Base-by-base conservation (phyloP, 2,329 filamentous ascomycete genomes). In the Microcera coccophila region DNA sequence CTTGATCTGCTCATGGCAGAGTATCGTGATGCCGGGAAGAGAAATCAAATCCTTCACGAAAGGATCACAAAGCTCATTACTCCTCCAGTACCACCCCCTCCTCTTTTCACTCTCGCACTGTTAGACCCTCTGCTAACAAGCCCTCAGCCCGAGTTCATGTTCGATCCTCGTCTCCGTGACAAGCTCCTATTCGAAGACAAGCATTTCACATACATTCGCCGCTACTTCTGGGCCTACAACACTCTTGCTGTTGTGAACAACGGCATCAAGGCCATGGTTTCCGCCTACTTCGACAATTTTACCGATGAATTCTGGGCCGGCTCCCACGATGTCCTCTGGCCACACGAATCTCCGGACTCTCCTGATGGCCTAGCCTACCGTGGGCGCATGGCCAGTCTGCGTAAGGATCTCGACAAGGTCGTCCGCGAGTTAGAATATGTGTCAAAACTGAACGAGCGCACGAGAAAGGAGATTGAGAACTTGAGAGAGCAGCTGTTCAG, bases 211-310 rank as follows among this genome's bases (percentile, higher is more conserved):
- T 81, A 78, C 62, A 79, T 77, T 14, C 68, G 77, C 1, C 71
- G 78, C 14, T 82, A 82, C 53, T 82, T 82, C 55, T 82, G 78
- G 73, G 78, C 76, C 1, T 80, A 75, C 53, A 79, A 81, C 60
- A 78, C 78, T 3, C 70, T 81, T 3, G 77, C 75, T 26, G 74
- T 78, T 24, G 74, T 82, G 52, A 81, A 79, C 52, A 75, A 78
- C 37, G 72, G 72, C 47, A 79, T 82, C 56, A 75, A 76, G 50
- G 68, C 73, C 21, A 81, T 81, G 69, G 67, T 79, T 9, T 66
- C 75, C 36, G 69, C 76, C 9, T 82, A 79, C 54, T 64, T 72
- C 41, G 73, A 79, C 40, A 78, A 72, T 3, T 82, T 82, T 54
- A 78, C 71, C 1, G 71, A 76, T 4, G 72, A 76, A 5, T 77